Percentiles rank a stretch among this genome's conserved stretches.
Evolutionary conservation across 148 eudicot genomes (phyloP).

Genomic region (Cornus florida): DNA sequence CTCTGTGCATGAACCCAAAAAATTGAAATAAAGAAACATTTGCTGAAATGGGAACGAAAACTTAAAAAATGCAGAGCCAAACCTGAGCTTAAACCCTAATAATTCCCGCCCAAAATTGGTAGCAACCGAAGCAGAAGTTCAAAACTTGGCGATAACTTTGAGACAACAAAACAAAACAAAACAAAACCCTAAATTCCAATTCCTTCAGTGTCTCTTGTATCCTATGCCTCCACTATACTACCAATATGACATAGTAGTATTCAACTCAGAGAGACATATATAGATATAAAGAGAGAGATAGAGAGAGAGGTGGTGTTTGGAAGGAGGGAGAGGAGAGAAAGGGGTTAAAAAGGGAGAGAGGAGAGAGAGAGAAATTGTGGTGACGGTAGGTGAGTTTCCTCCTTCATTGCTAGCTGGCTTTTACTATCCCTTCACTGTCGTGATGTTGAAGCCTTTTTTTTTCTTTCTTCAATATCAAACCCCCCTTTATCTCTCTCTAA

Average conservation of each 20-base stretch:
- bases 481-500: neutral
- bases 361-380: conserved; percentile 9
- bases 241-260: neutral
- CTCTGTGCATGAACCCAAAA: neutral
- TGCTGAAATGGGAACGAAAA: neutral
- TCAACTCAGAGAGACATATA: neutral
- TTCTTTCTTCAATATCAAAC: neutral
- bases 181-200: neutral
- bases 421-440: conserved; percentile 38
- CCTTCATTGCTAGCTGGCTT: conserved; percentile 44
- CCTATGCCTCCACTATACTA: neutral
- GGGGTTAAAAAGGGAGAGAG: conserved; percentile 14
- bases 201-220: neutral
- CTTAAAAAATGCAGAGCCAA: conserved; percentile 14
- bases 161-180: neutral
- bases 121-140: no score
- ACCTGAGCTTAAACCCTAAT: conserved; percentile 19
- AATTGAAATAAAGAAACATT: no score
- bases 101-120: no score
- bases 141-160: neutral
- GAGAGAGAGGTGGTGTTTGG: neutral
- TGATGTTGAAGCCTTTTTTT: conserved; percentile 52
- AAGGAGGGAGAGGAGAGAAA: neutral
- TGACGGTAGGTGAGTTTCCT: conserved; percentile 40
- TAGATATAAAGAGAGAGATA: neutral